Conservation (phyloP, 1,284 basidiomycete species). For the Trichosporon sp. region DNA sequence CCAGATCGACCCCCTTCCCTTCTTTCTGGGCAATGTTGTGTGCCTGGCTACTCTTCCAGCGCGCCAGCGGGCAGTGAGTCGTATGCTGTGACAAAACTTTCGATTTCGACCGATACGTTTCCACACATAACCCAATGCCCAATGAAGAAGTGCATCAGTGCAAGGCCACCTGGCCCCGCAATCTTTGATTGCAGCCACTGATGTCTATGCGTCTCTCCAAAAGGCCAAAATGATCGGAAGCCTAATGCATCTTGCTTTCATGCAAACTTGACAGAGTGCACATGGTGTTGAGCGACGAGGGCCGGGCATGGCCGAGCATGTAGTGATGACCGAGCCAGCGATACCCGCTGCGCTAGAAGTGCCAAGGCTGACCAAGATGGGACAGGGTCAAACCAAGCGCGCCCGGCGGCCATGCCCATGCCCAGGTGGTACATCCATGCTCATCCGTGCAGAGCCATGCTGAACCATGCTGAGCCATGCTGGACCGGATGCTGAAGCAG, state of each 20-base stretch:
- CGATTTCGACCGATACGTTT: conserved; percentile 2
- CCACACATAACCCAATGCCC: too few species aligned
- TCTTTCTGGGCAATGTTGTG: background rate
- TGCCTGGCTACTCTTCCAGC: background rate
- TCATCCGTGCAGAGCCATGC: too few species aligned
- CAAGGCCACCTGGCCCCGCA: background rate
- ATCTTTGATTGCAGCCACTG: too few species aligned
- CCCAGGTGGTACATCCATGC: too few species aligned
- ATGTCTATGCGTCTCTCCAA: background rate
- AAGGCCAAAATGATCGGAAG: background rate
- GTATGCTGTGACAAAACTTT: conserved; percentile 6
- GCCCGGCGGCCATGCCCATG: too few species aligned
- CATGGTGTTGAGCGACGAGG: too few species aligned
- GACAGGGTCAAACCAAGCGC: background rate
- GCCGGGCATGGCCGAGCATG: too few species aligned
- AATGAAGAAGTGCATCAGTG: background rate
- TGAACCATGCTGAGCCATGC: too few species aligned
- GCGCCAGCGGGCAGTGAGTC: background rate
- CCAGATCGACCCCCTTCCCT: too few species aligned
- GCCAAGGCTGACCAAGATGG: background rate
- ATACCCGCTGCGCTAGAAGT: too few species aligned
- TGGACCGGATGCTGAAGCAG: too few species aligned
- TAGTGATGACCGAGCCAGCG: too few species aligned
- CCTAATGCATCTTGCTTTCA: background rate
- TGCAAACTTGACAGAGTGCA: background rate